Evolutionary conservation across 2,329 filamentous ascomycete species (phyloP).

Genomic region (Cytospora paraplurivora): DNA sequence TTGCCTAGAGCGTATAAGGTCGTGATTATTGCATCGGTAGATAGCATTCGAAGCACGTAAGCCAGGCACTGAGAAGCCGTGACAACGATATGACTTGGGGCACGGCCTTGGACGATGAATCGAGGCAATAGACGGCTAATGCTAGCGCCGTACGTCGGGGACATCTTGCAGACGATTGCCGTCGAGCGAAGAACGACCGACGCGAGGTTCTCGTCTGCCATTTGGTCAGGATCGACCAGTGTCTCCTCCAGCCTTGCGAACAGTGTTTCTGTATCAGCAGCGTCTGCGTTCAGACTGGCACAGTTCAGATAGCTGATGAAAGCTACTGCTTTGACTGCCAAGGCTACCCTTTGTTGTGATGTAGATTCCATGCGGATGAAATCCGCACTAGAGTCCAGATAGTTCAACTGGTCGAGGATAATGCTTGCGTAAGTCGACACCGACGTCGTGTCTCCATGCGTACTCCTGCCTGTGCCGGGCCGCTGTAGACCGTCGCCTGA

Average conservation of each 20-base stretch:
- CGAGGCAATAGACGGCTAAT: constrained; percentile 80
- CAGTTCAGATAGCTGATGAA: constrained; percentile 86
- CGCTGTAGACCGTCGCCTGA: constrained; percentile 53
- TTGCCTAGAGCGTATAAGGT: constrained; percentile 97
- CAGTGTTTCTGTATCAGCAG: constrained; percentile 76
- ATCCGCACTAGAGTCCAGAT: constrained; percentile 86
- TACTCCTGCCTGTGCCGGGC: constrained; percentile 43
- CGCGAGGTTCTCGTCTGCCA: constrained; percentile 77
- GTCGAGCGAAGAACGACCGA: constrained; percentile 78
- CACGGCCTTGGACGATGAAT: constrained; percentile 83
- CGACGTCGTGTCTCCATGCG: constrained; percentile 56
- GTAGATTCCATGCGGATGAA: constrained; percentile 84
- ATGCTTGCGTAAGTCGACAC: constrained; percentile 70
- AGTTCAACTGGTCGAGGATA: constrained; percentile 78
- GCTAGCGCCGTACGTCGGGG: constrained; percentile 70
- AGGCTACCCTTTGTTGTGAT: constrained; percentile 84
- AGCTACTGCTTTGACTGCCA: constrained; percentile 80
- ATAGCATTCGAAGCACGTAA: constrained; percentile 76
- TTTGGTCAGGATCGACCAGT: constrained; percentile 76
- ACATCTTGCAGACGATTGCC: constrained; percentile 77
- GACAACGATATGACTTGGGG: constrained; percentile 67
- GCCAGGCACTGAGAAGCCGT: constrained; percentile 85
- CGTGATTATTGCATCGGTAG: constrained; percentile 91
- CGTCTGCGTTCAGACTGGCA: constrained; percentile 76
- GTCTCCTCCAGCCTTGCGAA: constrained; percentile 85